Conservation (phyloP, 2,329 filamentous ascomycete genomes). For the Chalara sp. region DNA sequence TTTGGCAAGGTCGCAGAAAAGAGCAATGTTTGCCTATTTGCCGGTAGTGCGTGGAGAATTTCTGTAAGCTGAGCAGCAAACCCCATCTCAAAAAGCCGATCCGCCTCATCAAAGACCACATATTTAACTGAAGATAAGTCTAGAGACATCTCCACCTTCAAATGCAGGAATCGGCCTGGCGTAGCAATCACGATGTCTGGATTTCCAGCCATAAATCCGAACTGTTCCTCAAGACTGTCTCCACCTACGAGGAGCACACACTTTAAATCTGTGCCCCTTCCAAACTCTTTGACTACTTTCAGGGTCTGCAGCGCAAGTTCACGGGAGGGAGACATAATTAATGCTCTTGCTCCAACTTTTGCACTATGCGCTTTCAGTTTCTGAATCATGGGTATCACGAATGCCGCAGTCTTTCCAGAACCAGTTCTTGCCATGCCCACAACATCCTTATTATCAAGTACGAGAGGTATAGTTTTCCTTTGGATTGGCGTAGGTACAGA, state of each 20-base stretch:
- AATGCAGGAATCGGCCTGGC: constrained; percentile 88
- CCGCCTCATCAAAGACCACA: constrained; percentile 95
- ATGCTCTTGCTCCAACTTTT: constrained; percentile 75
- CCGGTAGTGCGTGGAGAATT: constrained; percentile 82
- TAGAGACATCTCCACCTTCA: constrained; percentile 93
- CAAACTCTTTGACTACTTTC: constrained; percentile 93
- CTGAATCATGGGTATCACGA: constrained; percentile 98
- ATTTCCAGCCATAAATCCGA: constrained; percentile 85
- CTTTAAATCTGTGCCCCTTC: constrained; percentile 83
- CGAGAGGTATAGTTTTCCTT: constrained; percentile 87
- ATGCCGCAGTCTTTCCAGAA: constrained; percentile 96
- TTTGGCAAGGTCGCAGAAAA: constrained; percentile 95
- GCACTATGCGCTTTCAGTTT: constrained; percentile 82
- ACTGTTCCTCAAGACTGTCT: constrained; percentile 93
- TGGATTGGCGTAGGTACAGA: constrained; percentile 96
- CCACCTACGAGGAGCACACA: constrained; percentile 89
- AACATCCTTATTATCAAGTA: constrained; percentile 88
- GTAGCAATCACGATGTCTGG: constrained; percentile 97
- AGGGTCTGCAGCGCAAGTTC: constrained; percentile 92
- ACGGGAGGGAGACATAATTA: constrained; percentile 87
- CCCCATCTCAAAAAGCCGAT: constrained; percentile 97
- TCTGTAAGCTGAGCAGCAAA: constrained; percentile 91
- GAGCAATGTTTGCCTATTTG: constrained; percentile 78
- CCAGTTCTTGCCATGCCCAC: constrained; percentile 99
- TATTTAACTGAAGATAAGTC: constrained; percentile 89